A percentile compares a stretch with the other conserved stretches of the same genome.
These are phyloP conservation scores for Neofusicoccum sp. DNA, from an alignment of 2,329 filamentous ascomycete genomes.

Conservation along the genomic window DNA sequence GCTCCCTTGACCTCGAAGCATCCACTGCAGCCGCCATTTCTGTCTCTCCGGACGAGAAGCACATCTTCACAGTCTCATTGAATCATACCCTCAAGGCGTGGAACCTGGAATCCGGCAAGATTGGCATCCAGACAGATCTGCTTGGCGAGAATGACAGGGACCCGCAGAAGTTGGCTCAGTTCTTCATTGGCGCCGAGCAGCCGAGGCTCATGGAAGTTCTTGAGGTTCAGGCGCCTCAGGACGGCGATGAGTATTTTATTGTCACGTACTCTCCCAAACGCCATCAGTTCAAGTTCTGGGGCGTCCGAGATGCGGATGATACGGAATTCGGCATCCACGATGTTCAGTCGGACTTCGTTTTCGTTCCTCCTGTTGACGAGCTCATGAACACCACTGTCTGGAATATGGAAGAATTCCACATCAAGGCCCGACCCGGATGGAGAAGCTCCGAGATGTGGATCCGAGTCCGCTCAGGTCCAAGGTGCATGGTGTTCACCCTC, in stretches of 20 bases:
- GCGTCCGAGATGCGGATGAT: slow-evolving; percentile 61
- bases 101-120: slow-evolving; percentile 79
- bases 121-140: slow-evolving; percentile 75
- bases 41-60: slow-evolving; percentile 49
- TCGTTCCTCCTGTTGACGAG: slow-evolving; percentile 62
- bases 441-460: slow-evolving; percentile 46
- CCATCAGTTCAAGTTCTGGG: slow-evolving; percentile 94
- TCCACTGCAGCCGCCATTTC: slow-evolving; percentile 63
- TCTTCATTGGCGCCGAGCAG: slow-evolving; percentile 76
- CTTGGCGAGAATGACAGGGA: slow-evolving; percentile 59
- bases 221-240: slow-evolving; percentile 51
- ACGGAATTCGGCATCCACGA: slow-evolving; percentile 64
- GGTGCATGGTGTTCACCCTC: slow-evolving; percentile 66
- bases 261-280: slow-evolving; percentile 87
- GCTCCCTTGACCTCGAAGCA: slow-evolving; percentile 60
- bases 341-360: slow-evolving; percentile 61
- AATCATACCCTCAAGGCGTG: slow-evolving; percentile 88
- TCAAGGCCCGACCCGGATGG: slow-evolving; percentile 41
- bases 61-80: slow-evolving; percentile 76
- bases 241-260: slow-evolving; percentile 58
- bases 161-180: slow-evolving; percentile 67
- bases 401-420: slow-evolving; percentile 49
- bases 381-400: slow-evolving; percentile 52
- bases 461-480: slow-evolving; percentile 54
- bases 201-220: slow-evolving; percentile 73